A percentile compares a stretch with the other conserved stretches of the same genome.
phyloP scores from a whole-genome alignment of 441 rosid species.

The Populus hybrid region DNA sequence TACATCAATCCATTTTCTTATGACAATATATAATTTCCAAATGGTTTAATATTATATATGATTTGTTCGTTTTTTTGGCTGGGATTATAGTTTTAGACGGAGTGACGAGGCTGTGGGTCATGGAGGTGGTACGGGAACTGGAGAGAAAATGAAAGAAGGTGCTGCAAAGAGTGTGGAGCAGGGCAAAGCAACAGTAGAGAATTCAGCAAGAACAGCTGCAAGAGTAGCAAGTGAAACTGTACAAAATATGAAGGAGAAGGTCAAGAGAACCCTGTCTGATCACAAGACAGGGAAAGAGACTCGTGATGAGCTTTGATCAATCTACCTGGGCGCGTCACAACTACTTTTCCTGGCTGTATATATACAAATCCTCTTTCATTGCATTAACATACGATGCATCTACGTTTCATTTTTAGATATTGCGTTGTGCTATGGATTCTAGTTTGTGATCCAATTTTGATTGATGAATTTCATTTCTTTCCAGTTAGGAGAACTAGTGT shows the following conservation, averaged over 20 bases:
- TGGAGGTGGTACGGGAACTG: background rate
- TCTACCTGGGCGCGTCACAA: background rate
- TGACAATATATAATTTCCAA: background rate
- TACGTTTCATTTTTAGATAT: no score
- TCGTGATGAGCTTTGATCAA: conserved; percentile 4
- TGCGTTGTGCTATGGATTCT: no score
- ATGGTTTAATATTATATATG: background rate
- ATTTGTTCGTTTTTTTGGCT: background rate
- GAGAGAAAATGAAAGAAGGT: conserved; percentile 24
- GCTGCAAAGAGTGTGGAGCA: conserved; percentile 18
- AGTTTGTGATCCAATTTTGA: no score
- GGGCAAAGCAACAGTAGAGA: conserved; percentile 23
- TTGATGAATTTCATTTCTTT: no score
- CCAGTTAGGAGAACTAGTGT: background rate
- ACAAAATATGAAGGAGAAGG: conserved; percentile 17
- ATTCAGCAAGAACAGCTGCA: conserved; percentile 24
- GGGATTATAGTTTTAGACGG: conserved; percentile 25
- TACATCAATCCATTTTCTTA: background rate
- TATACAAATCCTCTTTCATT: background rate
- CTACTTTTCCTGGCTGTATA: background rate
- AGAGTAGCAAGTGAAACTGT: conserved; percentile 14
- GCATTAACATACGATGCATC: background rate
- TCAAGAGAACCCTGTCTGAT: conserved; percentile 16
- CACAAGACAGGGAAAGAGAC: background rate
- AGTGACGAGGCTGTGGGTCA: background rate